Conservation (phyloP, 2,329 filamentous ascomycete species). For the Botrytis deweyae region DNA sequence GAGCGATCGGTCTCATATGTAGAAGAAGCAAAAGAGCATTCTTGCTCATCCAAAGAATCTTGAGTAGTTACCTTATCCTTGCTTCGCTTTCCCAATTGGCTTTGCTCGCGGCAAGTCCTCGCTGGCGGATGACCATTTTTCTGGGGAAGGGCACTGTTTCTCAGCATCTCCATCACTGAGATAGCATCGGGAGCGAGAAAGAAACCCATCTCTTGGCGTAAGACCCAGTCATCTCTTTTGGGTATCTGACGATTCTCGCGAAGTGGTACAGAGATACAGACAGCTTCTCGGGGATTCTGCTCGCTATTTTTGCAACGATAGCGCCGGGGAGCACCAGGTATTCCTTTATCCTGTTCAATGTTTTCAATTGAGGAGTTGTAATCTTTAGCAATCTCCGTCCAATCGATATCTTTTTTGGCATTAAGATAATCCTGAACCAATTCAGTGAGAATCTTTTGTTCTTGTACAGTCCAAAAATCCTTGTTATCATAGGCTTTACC, state of each 20-base stretch:
- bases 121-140: not conserved
- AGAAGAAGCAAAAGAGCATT: not conserved
- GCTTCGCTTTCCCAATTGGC: not conserved
- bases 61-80: no score
- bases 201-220: not conserved
- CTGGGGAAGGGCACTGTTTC: not conserved
- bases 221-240: not conserved
- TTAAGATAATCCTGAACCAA: not conserved
- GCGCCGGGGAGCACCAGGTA: constrained; percentile 7
- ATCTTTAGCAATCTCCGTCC: not conserved
- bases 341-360: not conserved
- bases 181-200: not conserved
- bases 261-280: constrained; percentile 10
- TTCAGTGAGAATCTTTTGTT: not conserved
- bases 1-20: not conserved
- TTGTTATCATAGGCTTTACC: not conserved
- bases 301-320: not conserved
- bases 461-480: constrained; percentile 7
- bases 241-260: not conserved
- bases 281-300: not conserved
- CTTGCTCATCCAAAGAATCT: not conserved
- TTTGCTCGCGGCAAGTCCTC: not conserved
- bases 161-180: not conserved
- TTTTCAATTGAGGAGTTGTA: not conserved
- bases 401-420: constrained; percentile 1